Evolutionary conservation across 331 rosid genomes (phyloP).

Genomic region (Cucumis variabilis): DNA sequence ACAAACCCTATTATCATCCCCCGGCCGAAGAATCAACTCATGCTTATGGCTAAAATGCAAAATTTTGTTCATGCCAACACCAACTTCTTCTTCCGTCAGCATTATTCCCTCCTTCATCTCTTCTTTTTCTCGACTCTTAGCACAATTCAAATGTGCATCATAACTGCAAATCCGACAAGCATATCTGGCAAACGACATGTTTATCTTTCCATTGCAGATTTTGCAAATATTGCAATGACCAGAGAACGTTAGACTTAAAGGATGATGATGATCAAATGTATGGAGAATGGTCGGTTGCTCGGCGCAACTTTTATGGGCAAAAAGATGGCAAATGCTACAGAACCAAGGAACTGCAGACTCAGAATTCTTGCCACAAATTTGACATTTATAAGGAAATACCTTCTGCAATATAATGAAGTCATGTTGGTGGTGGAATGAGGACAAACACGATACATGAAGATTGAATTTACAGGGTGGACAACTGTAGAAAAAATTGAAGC

Average conservation of each 20-base stretch:
- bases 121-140: neutral
- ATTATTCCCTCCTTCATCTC: neutral
- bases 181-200: neutral
- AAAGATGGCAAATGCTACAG: neutral
- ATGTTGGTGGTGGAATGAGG: slow-evolving; percentile 9
- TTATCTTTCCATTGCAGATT: neutral
- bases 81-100: neutral
- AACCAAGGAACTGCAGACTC: neutral
- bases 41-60: neutral
- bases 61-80: neutral
- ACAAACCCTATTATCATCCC: neutral
- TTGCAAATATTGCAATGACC: neutral
- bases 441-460: neutral
- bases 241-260: neutral
- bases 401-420: neutral
- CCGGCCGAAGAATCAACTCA: neutral
- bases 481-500: neutral
- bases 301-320: neutral
- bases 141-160: neutral
- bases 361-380: neutral
- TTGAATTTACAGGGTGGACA: neutral
- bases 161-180: neutral
- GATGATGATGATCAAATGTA: neutral
- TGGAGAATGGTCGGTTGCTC: neutral
- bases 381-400: neutral